Base-by-base conservation (phyloP, 495 filamentous ascomycete genomes). In the Tuber magnatum region DNA sequence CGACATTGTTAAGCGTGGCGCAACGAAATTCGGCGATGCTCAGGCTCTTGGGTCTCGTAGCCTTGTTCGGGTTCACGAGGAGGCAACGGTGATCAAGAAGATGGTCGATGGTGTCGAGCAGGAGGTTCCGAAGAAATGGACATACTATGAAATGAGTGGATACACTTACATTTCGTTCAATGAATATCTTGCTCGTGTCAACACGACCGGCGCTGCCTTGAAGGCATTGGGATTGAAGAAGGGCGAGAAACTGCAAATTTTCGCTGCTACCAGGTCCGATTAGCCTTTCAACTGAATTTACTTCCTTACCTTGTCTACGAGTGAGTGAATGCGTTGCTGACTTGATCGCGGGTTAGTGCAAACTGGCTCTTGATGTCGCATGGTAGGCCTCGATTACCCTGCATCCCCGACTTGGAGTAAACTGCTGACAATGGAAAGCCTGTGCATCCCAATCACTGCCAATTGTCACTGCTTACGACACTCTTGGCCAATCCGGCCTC, bases 71-170 rank as follows among this genome's bases (percentile, higher is more conserved):
- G 92, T 90, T 10, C 95, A 99, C 83, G 86, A 91, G 73, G 95
- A 99, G 86, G 92, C 90, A 78, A 98, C 97, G 88, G 97, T 95
- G 88, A 85, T 99, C 81, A 97, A 97, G 91, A 99, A 97, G 88
- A 87, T 94, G 75, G 87, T 98, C 28, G 93, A 99, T 84, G 95
- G 95, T 65, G 88, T 92, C 80, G 92, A 97, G 85, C 84, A 88
- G 80, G 91, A 97, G 86, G 90, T 97, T 38, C 92, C 97, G 83
- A 99, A 99, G 90, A 88, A 92, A 76, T 99, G 95, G 95, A 91
- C 90, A 71, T 99, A 92, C 85, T 97, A 94, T 84, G 95, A 99
- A 86, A 89, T 96, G 83, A 92, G 92, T 82, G 88, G 85, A 75
- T 99, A 97, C 86, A 88, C 89, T 75, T 99, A 91, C 86, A 88